Percentiles rank a stretch among this genome's conserved stretches.
These are phyloP conservation scores for Chaetomium sp. DNA, from an alignment of 2,329 filamentous ascomycete genomes.

Conservation along the genomic window DNA sequence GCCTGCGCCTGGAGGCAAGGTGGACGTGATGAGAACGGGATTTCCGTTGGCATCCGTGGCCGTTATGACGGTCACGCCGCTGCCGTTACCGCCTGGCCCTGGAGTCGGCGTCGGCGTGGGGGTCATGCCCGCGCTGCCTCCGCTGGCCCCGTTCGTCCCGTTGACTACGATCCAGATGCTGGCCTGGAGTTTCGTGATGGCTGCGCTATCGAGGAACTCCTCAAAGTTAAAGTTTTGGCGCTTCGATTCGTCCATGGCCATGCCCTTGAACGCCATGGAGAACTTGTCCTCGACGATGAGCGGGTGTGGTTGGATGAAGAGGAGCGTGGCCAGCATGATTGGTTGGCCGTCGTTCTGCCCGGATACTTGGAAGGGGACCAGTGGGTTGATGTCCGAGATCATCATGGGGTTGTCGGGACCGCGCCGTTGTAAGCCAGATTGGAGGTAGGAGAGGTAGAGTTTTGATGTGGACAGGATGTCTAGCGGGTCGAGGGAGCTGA, in stretches of 20 bases:
- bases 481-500: constrained; percentile 14
- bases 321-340: constrained; percentile 14
- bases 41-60: constrained; percentile 13
- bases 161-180: constrained; percentile 14
- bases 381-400: constrained; percentile 16
- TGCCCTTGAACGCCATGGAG: constrained; percentile 8
- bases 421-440: constrained; percentile 5
- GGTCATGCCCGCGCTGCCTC: neutral
- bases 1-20: neutral
- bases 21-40: constrained; percentile 9
- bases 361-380: constrained; percentile 17
- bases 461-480: constrained; percentile 9
- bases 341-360: neutral
- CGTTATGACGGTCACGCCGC: constrained; percentile 11
- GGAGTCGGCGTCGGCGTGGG: neutral
- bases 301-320: constrained; percentile 19
- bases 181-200: constrained; percentile 9
- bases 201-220: constrained; percentile 11
- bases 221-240: constrained; percentile 15
- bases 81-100: neutral
- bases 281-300: constrained; percentile 12
- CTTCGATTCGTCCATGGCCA: constrained; percentile 6
- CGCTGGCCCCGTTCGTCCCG: constrained; percentile 4
- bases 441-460: constrained; percentile 15
- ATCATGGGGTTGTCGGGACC: constrained; percentile 6